Conservation (phyloP, 257 asterid genomes). For the Capsicum rhomboideum region DNA sequence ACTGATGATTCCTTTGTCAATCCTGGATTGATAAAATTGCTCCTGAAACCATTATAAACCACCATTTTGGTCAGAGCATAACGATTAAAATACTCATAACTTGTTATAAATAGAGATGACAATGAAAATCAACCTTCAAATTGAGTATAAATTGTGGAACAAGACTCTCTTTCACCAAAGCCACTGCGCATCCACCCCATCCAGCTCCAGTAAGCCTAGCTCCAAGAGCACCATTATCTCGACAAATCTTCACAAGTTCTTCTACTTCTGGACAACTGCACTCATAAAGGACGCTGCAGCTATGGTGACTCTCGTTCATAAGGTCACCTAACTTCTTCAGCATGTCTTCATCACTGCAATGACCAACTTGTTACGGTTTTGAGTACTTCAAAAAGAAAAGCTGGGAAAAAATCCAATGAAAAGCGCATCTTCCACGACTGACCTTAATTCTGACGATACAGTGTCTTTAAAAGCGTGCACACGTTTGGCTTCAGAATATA, state of each 20-base stretch:
- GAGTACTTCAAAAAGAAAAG: neutral
- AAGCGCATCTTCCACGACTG: neutral
- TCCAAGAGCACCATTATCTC: constrained; percentile 84
- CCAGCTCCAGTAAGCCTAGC: constrained; percentile 99
- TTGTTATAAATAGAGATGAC: neutral
- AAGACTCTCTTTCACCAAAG: constrained; percentile 80
- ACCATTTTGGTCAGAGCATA: neutral
- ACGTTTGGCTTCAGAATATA: constrained; percentile 88
- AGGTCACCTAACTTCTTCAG: constrained; percentile 89
- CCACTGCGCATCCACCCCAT: constrained; percentile 99
- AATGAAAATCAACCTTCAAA: constrained; percentile 49
- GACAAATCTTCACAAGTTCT: constrained; percentile 66
- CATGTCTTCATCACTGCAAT: constrained; percentile 71
- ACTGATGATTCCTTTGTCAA: constrained; percentile 65
- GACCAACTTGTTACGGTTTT: neutral
- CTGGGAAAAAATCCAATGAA: neutral
- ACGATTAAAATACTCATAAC: neutral
- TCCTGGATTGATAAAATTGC: constrained; percentile 72
- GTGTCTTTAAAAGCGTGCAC: constrained; percentile 84
- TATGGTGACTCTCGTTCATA: constrained; percentile 89
- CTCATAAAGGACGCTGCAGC: constrained; percentile 88
- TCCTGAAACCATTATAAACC: constrained; percentile 35
- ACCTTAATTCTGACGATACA: constrained; percentile 60
- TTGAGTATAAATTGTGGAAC: constrained; percentile 85
- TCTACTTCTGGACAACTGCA: constrained; percentile 92